phyloP scores from a whole-genome alignment of 2,329 filamentous ascomycete species.

The Coniochaeta pulveracea region DNA sequence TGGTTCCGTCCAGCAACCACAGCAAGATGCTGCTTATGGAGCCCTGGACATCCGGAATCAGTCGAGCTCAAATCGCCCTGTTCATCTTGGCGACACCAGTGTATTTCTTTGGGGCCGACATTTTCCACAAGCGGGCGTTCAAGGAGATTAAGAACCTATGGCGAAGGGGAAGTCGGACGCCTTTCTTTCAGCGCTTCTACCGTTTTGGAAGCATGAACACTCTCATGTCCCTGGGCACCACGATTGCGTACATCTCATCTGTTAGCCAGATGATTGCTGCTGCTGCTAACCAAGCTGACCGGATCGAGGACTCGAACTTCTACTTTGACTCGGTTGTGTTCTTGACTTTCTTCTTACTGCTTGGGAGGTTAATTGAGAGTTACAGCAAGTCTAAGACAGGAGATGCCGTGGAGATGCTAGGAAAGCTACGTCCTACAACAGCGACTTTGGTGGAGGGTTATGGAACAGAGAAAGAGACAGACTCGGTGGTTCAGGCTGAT shows the following conservation, averaged over 20 bases:
- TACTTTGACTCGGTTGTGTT: conserved; percentile 96
- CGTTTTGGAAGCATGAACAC: conserved; percentile 97
- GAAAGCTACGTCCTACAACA: conserved; percentile 65
- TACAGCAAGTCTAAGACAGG: conserved; percentile 89
- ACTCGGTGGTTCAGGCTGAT: conserved; percentile 43
- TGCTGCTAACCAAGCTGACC: conserved; percentile 26
- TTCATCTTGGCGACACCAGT: conserved; percentile 76
- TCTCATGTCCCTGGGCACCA: conserved; percentile 79
- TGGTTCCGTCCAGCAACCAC: conserved; percentile 50
- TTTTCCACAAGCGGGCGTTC: conserved; percentile 69
- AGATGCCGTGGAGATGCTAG: conserved; percentile 70
- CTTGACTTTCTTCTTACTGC: conserved; percentile 74
- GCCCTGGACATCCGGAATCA: conserved; percentile 61
- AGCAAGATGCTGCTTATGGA: conserved; percentile 57
- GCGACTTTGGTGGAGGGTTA: conserved; percentile 54
- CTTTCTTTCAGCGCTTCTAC: conserved; percentile 66
- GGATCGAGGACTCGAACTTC: conserved; percentile 39
- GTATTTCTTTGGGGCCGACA: conserved; percentile 76
- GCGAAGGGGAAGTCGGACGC: conserved; percentile 62
- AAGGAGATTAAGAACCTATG: conserved; percentile 73
- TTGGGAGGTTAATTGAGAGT: conserved; percentile 66
- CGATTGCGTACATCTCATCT: conserved; percentile 77
- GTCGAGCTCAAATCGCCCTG: conserved; percentile 65
- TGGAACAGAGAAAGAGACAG: conserved; percentile 22
- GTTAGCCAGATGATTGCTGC: conserved; percentile 64